These are phyloP conservation scores for Sphaerostilbella broomeana DNA, from an alignment of 2,329 filamentous ascomycete genomes.

Conservation along the genomic window DNA sequence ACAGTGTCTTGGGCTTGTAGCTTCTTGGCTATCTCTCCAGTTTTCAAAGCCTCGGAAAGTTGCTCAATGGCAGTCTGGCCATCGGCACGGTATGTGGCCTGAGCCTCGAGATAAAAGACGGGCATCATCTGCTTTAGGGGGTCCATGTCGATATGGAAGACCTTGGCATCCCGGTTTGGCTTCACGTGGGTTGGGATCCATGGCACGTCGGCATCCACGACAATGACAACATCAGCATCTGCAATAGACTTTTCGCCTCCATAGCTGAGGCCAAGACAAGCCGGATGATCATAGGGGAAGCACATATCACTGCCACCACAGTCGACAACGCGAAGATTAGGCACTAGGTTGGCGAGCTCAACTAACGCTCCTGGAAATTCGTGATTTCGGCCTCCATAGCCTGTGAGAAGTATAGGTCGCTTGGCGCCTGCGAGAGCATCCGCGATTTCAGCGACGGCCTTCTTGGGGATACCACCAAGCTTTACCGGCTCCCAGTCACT, in stretches of 20 bases:
- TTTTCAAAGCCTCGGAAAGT: conserved; percentile 55
- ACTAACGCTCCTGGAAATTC: conserved; percentile 55
- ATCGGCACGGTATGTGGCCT: conserved; percentile 61
- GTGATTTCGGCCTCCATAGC: conserved; percentile 66
- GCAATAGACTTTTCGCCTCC: conserved; percentile 67
- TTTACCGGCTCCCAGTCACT: conserved; percentile 64
- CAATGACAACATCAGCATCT: conserved; percentile 75
- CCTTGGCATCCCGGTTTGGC: conserved; percentile 43
- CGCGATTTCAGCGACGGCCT: conserved; percentile 53
- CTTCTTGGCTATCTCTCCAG: conserved; percentile 35
- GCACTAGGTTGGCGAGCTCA: conserved; percentile 59
- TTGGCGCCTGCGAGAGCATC: conserved; percentile 57
- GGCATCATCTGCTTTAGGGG: conserved; percentile 67
- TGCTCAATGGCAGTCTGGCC: conserved; percentile 60
- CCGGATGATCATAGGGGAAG: conserved; percentile 65
- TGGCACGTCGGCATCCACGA: conserved; percentile 84
- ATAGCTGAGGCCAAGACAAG: conserved; percentile 64
- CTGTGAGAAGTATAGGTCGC: conserved; percentile 63
- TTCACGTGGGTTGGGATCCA: conserved; percentile 78
- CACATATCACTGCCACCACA: conserved; percentile 76
- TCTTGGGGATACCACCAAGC: conserved; percentile 50
- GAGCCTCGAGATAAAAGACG: conserved; percentile 62
- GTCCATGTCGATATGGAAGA: conserved; percentile 61
- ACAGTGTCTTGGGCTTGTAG: conserved; percentile 21
- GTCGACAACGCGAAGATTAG: conserved; percentile 65